These are phyloP conservation scores for Prunus davidiana DNA, from an alignment of 306 rosid genomes.

Conservation along the genomic window DNA sequence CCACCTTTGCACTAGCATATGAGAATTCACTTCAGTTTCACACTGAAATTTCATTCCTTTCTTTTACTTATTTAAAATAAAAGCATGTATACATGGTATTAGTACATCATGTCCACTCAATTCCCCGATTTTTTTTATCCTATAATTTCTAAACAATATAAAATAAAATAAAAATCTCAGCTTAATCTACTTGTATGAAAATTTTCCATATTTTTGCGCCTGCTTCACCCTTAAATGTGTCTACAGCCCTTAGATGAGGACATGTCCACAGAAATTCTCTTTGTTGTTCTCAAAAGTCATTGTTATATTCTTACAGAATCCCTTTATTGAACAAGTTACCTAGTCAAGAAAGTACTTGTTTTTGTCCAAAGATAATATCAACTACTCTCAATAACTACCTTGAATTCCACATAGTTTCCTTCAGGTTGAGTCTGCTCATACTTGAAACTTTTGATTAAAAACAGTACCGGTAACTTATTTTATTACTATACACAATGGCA, in stretches of 20 bases:
- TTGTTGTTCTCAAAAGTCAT: not conserved
- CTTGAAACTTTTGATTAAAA: not conserved
- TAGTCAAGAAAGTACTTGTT: not conserved
- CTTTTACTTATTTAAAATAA: not conserved
- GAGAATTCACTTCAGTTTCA: slow-evolving; percentile 10
- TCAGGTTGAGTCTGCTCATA: not conserved
- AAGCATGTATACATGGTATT: not conserved
- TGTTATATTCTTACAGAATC: not conserved
- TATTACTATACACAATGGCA: not conserved
- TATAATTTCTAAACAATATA: not conserved
- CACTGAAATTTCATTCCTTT: not conserved
- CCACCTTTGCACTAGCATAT: slow-evolving; percentile 78
- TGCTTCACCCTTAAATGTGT: not conserved
- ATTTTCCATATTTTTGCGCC: not conserved
- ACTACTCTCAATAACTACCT: not conserved
- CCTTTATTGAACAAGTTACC: not conserved
- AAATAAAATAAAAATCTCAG: not conserved
- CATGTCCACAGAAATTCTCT: not conserved
- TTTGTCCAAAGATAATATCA: not conserved
- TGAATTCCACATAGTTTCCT: not conserved
- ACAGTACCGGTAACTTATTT: not conserved
- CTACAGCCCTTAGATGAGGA: not conserved
- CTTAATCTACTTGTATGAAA: not conserved
- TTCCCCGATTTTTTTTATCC: not conserved
- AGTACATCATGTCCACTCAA: not conserved